These are phyloP conservation scores for Eurotiales sp. DNA, from an alignment of 2,329 filamentous ascomycete species.

Conservation along the genomic window DNA sequence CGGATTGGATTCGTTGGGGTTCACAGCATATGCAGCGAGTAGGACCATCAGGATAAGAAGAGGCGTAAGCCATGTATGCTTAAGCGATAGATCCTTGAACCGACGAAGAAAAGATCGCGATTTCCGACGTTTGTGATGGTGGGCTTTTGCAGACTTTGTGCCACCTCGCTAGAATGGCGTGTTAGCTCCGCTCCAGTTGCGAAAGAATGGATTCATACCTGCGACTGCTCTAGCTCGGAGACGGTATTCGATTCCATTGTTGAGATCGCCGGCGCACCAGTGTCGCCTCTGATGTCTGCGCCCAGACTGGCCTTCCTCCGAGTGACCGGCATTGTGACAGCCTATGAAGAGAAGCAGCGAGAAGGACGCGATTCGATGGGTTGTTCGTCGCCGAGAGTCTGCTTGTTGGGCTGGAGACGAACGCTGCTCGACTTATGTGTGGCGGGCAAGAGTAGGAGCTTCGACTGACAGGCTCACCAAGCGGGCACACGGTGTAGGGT, in stretches of 20 bases:
- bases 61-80: constrained; percentile 64
- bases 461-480: too few species aligned
- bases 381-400: too few species aligned
- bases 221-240: constrained; percentile 25
- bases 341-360: background rate
- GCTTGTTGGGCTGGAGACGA: too few species aligned
- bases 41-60: constrained; percentile 64
- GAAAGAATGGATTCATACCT: constrained; percentile 23
- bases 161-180: background rate
- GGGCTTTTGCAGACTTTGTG: constrained; percentile 30
- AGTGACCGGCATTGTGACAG: constrained; percentile 33
- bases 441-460: too few species aligned
- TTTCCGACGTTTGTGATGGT: constrained; percentile 43
- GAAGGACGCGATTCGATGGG: background rate
- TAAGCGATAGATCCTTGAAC: constrained; percentile 40
- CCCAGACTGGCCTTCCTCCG: constrained; percentile 44
- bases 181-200: background rate
- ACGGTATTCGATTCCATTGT: constrained; percentile 42
- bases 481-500: too few species aligned
- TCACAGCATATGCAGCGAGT: constrained; percentile 65
- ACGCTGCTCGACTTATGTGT: too few species aligned
- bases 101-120: constrained; percentile 41
- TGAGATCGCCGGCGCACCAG: constrained; percentile 44
- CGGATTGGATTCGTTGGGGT: constrained; percentile 74
- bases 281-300: constrained; percentile 46